These are phyloP conservation scores for Trichoderma arundinaceum DNA, from an alignment of 2,329 filamentous ascomycete species.

Conservation along the genomic window DNA sequence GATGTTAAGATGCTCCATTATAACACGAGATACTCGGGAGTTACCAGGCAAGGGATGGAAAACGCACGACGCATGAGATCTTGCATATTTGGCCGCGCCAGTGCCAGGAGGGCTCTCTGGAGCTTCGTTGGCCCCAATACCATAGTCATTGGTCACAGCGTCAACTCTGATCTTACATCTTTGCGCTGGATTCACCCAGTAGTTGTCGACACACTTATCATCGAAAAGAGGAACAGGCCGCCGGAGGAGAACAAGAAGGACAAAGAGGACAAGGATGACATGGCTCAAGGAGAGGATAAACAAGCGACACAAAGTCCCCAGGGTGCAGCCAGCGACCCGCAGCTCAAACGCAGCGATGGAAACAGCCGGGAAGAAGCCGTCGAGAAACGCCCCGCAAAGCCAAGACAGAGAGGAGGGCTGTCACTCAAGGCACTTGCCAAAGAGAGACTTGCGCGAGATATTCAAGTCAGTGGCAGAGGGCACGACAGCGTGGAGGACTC, in stretches of 20 bases:
- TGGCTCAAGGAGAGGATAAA: constrained; percentile 30
- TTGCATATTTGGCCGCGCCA: constrained; percentile 50
- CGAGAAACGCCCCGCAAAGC: constrained; percentile 28
- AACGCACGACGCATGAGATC: constrained; percentile 41
- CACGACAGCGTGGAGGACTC: constrained; percentile 56
- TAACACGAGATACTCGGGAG: constrained; percentile 58
- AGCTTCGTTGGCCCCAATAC: constrained; percentile 53
- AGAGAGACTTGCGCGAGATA: constrained; percentile 46
- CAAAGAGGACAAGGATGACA: constrained; percentile 25
- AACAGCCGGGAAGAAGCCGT: background rate
- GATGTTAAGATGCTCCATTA: constrained; percentile 53
- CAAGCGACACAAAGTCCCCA: background rate
- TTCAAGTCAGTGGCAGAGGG: constrained; percentile 45
- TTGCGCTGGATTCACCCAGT: constrained; percentile 55
- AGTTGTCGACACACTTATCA: constrained; percentile 53
- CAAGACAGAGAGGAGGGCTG: constrained; percentile 36
- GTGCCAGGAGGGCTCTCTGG: constrained; percentile 51
- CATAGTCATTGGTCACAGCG: constrained; percentile 55
- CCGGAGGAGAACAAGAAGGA: constrained; percentile 32
- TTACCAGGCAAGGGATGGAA: constrained; percentile 49
- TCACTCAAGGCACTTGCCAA: constrained; percentile 49
- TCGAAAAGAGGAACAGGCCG: constrained; percentile 38
- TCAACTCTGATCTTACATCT: constrained; percentile 49
- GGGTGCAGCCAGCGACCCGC: background rate
- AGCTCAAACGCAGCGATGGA: background rate